Evolutionary conservation across 1,139 yeast species (phyloP), one percentile per base, ranked within the genome.

Genomic region (Geotrichum fermentans): DNA sequence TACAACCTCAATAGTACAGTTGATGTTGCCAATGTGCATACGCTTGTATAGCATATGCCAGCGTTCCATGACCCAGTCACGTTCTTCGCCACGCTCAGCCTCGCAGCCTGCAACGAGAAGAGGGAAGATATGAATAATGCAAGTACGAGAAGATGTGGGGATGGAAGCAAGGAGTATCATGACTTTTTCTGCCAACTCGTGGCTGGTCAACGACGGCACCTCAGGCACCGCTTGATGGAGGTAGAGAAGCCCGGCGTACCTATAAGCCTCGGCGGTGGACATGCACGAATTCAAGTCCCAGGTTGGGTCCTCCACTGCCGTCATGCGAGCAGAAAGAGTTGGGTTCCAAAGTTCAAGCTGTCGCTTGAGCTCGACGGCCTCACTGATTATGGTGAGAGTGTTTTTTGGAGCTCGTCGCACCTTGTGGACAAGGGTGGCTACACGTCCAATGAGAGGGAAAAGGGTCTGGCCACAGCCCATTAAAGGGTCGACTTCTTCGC

Each of bases 221-320:
- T 81, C 85, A 0, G 87, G 87, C 1, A 81, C 84, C 0, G 85
- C 82, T 59, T 81, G 86, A 59, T 80, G 85, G 35, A 82, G 65
- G 58, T 78, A 80, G 20, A 81, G 60, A 39, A 82, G 62, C 0
- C 83, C 72, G 0, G 85, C 74, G 60, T 72, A 78, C 43, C 84
- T 62, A 61, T 81, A 82, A 0, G 86, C 82, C 59, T 81, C 86
- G 1, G 87, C 86, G 0, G 87, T 80, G 1, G 85, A 78, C 29
- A 82, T 70, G 53, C 83, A 78, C 11, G 83, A 75, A 4, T 80
- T 67, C 20, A 79, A 61, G 58, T 81, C 86, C 72, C 80, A 76
- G 1, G 73, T 66, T 1, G 74, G 73, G 49, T 73, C 74, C 38
- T 67, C 71, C 22, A 67, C 61, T 35, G 66, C 68, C 37, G 68